Percentiles rank a stretch among this genome's conserved stretches.
phyloP scores from a whole-genome alignment of 2,329 filamentous ascomycete genomes.

The Clarireedia monteithiana region DNA sequence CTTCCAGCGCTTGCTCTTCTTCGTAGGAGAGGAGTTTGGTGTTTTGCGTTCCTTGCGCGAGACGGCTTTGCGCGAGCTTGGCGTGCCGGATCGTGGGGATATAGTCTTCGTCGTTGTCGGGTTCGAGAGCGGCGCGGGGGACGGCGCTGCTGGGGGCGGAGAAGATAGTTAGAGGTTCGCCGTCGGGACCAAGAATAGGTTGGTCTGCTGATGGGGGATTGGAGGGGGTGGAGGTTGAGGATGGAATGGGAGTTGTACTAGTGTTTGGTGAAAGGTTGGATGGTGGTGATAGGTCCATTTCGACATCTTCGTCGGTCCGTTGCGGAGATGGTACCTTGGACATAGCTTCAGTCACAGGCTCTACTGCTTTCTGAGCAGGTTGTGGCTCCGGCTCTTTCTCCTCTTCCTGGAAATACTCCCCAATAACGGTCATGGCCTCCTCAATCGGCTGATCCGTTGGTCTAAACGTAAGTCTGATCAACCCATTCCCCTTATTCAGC shows the following conservation, averaged over 20 bases:
- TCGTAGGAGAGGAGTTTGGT: slow-evolving; percentile 73
- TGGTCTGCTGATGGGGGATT: slow-evolving; percentile 3
- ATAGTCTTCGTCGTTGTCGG: slow-evolving; percentile 68
- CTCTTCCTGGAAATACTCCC: slow-evolving; percentile 55
- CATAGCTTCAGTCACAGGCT: slow-evolving; percentile 15
- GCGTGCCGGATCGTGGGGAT: slow-evolving; percentile 68
- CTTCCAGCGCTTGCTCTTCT: slow-evolving; percentile 65
- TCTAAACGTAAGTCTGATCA: slow-evolving; percentile 72
- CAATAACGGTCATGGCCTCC: slow-evolving; percentile 77
- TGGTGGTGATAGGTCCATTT: slow-evolving; percentile 6
- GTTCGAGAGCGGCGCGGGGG: slow-evolving; percentile 63
- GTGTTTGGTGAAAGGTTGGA: background rate
- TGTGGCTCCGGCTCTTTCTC: slow-evolving; percentile 8
- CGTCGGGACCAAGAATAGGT: slow-evolving; percentile 24
- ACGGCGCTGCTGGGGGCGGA: slow-evolving; percentile 66
- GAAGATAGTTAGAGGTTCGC: slow-evolving; percentile 61
- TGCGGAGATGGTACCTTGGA: slow-evolving; percentile 12
- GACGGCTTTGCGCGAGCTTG: slow-evolving; percentile 62
- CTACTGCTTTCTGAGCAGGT: slow-evolving; percentile 13
- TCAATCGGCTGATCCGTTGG: slow-evolving; percentile 71
- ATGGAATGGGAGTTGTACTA: background rate
- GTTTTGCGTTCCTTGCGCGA: slow-evolving; percentile 58
- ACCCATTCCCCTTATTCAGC: slow-evolving; percentile 72
- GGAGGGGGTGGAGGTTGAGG: background rate
- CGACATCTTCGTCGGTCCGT: slow-evolving; percentile 2